Evolutionary conservation across 495 filamentous ascomycete genomes (phyloP), one percentile per base, ranked within the genome.

Genomic region (Neurospora sp.): DNA sequence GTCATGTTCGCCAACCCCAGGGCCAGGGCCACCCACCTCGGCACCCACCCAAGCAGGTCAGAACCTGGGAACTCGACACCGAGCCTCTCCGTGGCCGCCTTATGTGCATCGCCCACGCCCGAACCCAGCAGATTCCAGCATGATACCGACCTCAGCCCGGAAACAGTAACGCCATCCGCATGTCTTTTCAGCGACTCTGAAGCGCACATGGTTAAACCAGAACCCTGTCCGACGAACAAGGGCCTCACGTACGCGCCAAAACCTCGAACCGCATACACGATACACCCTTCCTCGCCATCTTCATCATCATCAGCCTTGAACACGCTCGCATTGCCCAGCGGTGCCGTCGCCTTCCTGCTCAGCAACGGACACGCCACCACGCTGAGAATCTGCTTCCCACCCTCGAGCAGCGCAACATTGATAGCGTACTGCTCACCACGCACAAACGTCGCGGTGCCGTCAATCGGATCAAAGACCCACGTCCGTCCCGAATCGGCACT

Each of bases 381-480:
- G 40, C 80, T 79, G 38, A 85, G 74, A 5, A 82, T 70, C 72
- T 86, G 82, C 14, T 73, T 74, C 20, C 80, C 79, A 4, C 72
- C 80, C 31, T 79, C 74, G 3, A 86, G 61, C 6, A 85, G 80
- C 22, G 83, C 83, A 6, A 85, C 75, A 69, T 86, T 86, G 71
- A 86, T 83, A 38, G 82, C 85, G 72, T 91, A 93, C 74, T 91
- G 89, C 75, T 89, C 81, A 42, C 87, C 86, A 8, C 79, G 79
- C 16, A 93, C 85, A 71, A 90, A 93, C 3, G 88, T 89, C 44
- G 86, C 87, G 0, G 91, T 93, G 35, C 91, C 91, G 73, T 93
- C 91, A 65, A 93, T 90, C 0, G 91, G 91, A 76, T 93, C 91
- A 41, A 93, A 85, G 4, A 91, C 87, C 90, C 90, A 93, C 1